Evolutionary conservation across 495 filamentous ascomycete genomes (phyloP), one percentile per base, ranked within the genome.

Genomic region (Hapsidospora chrysogenum): DNA sequence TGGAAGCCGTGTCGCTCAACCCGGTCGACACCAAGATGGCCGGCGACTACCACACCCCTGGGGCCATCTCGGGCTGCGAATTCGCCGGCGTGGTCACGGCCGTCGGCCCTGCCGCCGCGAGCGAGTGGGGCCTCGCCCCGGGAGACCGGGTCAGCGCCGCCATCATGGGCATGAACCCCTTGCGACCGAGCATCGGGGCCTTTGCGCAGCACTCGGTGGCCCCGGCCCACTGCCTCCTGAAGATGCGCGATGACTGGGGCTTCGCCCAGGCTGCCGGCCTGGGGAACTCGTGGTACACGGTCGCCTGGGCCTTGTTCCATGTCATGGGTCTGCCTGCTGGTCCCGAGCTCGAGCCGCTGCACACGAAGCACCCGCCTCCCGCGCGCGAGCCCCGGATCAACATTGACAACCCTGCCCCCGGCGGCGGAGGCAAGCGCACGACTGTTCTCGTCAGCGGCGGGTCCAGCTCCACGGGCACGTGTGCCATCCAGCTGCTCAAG

Each of bases 21-120:
- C 70, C 71, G 8, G 61, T 56, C 1, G 71, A 72, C 53, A 66
- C 60, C 56, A 76, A 76, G 45, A 56, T 64, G 37, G 37, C 68
- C n/a, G 59, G 54, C 1, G 43, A 32, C 30, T 26, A 16, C 17
- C 22, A 28, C 9, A n/a, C 40, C 4, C 23, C 41, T 0, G 49
- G 47, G 2, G 35, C 43, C 13, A 17, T 47, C 4, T 28, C 40
- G 3, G 51, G 54, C 3, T 51, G 53, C 16, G 57, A 56, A 23
- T 46, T 47, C 23, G 54, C 51, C 2, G 57, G 58, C 7, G 45
- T 37, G 1, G 52, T 61, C 6, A 43, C 50, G 7, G 37, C 47
- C 25, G n/a, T 53, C 2, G 56, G 60, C 2, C 29, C 41, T 0
- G 39, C 40, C 5, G 52, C 50, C 1, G 45, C 46, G 11, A 39